These are phyloP conservation scores for Podospora conica DNA, from an alignment of 495 filamentous ascomycete species.

Conservation along the genomic window DNA sequence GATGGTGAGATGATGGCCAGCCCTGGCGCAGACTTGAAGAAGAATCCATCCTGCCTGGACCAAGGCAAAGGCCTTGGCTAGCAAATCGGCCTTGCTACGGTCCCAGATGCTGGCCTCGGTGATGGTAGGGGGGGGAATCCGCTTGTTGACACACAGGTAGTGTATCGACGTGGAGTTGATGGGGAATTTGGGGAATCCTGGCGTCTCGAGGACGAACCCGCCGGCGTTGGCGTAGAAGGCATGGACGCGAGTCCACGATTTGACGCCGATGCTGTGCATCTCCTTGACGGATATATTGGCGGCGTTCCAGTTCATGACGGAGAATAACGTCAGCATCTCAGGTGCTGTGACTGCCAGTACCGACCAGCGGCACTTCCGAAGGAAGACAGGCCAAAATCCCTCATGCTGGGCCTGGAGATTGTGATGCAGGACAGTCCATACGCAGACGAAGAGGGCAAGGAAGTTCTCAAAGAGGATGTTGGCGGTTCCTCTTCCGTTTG, in stretches of 20 bases:
- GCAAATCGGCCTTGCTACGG: constrained; percentile 19
- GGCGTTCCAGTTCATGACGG: constrained; percentile 14
- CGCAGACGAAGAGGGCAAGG: constrained; percentile 22
- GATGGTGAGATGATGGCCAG: constrained; percentile 9
- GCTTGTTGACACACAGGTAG: constrained; percentile 15
- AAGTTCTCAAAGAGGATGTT: constrained; percentile 24
- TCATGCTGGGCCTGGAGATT: constrained; percentile 17
- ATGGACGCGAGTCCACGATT: constrained; percentile 12
- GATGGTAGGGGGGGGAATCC: constrained; percentile 18
- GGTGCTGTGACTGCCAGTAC: constrained; percentile 12
- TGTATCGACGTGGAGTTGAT: constrained; percentile 18
- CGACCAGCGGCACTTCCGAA: constrained; percentile 14
- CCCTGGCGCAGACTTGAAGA: constrained; percentile 12
- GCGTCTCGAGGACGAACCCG: constrained; percentile 21
- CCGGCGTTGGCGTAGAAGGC: constrained; percentile 19
- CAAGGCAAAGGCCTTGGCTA: constrained; percentile 17
- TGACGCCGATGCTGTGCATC: constrained; percentile 10
- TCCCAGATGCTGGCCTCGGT: constrained; percentile 20
- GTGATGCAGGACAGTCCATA: constrained; percentile 25
- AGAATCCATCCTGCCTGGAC: constrained; percentile 16
- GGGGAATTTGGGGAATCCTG: constrained; percentile 16
- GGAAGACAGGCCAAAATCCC: constrained; percentile 6
- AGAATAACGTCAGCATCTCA: constrained; percentile 15
- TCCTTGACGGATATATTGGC: constrained; percentile 15
- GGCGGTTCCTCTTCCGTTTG: constrained; percentile 6